Conservation (phyloP, 441 rosid species). For the Euphorbia schlechtendalii region DNA sequence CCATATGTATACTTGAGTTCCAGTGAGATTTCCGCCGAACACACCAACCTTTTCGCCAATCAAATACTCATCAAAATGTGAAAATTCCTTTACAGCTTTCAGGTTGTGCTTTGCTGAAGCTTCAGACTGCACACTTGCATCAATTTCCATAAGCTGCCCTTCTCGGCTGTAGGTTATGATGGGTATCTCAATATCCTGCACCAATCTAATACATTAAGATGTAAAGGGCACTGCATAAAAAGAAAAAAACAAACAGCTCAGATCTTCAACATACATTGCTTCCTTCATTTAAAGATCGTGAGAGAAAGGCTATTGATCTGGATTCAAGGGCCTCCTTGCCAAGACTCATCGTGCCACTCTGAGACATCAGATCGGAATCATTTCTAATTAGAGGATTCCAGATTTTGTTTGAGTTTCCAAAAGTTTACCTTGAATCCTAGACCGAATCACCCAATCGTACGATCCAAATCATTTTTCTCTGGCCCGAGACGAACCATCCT, state of each 20-base stretch:
- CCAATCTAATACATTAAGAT: not conserved
- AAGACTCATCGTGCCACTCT: conserved; percentile 38
- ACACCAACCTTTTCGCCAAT: conserved; percentile 32
- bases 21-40: conserved; percentile 20
- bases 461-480: conserved; percentile 28
- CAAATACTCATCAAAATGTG: conserved; percentile 35
- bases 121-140: conserved; percentile 23
- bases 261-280: conserved; percentile 22
- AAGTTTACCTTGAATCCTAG: too few species aligned
- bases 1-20: conserved; percentile 36
- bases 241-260: not conserved
- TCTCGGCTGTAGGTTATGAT: conserved; percentile 30
- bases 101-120: conserved; percentile 29
- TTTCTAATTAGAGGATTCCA: too few species aligned
- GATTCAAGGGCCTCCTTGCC: conserved; percentile 33
- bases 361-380: conserved; percentile 16
- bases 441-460: too few species aligned
- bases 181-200: conserved; percentile 34
- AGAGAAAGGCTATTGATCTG: conserved; percentile 35
- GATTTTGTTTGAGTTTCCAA: too few species aligned
- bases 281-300: conserved; percentile 34
- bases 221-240: not conserved
- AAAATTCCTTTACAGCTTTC: conserved; percentile 28
- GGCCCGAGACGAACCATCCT: conserved; percentile 33
- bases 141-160: conserved; percentile 32